Evolutionary conservation across 345 rosid genomes (phyloP).

Genomic region (Populus nigra): DNA sequence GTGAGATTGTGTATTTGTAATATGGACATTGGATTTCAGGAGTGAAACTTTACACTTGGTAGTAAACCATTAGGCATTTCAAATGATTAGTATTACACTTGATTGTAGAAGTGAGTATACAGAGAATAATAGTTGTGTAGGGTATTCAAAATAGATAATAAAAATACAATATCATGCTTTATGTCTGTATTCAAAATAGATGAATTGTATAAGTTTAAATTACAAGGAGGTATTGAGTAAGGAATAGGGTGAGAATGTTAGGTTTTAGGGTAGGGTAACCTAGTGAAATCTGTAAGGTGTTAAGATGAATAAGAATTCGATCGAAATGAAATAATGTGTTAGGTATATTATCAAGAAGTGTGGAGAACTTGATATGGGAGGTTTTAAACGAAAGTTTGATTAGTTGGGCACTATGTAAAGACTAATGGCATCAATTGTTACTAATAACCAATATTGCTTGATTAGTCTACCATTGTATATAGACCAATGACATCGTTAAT

Average conservation of each 20-base stretch:
- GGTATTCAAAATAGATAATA: background rate
- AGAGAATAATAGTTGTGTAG: accelerated
- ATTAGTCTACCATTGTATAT: too few relatives aligned
- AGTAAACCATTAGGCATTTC: background rate
- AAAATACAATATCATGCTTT: background rate
- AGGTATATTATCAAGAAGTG: background rate
- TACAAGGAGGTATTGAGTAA: background rate
- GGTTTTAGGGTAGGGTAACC: background rate
- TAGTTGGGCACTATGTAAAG: background rate
- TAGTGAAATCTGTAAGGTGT: background rate
- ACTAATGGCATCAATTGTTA: too few relatives aligned
- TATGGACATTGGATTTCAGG: background rate
- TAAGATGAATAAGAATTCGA: too few relatives aligned
- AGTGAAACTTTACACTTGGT: background rate
- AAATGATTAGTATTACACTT: background rate
- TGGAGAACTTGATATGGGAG: background rate
- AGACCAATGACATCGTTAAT: too few relatives aligned
- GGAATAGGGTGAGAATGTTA: background rate
- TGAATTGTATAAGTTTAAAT: background rate
- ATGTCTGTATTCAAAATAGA: background rate
- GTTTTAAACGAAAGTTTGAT: background rate
- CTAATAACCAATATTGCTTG: too few relatives aligned
- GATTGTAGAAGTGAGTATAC: accelerated
- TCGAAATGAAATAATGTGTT: background rate
- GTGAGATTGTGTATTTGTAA: background rate